A percentile compares a stretch with the other conserved stretches of the same genome.
phyloP scores from a whole-genome alignment of 331 rosid genomes.

The Quercus phellos region DNA sequence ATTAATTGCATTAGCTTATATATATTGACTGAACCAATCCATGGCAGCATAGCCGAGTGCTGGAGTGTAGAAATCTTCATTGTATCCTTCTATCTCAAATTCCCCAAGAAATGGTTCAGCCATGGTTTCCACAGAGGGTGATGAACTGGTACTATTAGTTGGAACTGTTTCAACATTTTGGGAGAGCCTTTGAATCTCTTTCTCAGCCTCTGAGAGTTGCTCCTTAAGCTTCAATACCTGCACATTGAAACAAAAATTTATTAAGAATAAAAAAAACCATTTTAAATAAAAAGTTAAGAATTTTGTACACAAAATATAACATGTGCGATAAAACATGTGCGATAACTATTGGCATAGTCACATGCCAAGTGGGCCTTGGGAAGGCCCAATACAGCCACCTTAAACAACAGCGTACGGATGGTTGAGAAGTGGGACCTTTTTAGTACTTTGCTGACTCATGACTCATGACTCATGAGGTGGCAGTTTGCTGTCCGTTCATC shows the following conservation, averaged over 20 bases:
- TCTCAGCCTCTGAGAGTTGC: slow-evolving; percentile 50
- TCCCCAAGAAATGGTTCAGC: slow-evolving; percentile 59
- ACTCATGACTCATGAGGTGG: slow-evolving; percentile 47
- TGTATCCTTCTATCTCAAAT: slow-evolving; percentile 44
- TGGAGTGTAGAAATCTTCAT: slow-evolving; percentile 38
- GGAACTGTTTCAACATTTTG: slow-evolving; percentile 35
- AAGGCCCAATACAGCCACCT: slow-evolving; percentile 38
- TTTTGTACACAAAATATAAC: too few species aligned
- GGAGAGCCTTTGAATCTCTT: slow-evolving; percentile 44
- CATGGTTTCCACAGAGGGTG: slow-evolving; percentile 54
- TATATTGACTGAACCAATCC: slow-evolving; percentile 59
- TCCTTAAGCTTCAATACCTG: slow-evolving; percentile 64
- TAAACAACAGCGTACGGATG: slow-evolving; percentile 40
- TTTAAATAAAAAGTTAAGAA: too few species aligned
- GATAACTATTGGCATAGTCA: background rate
- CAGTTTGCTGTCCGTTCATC: slow-evolving; percentile 23
- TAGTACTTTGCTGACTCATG: slow-evolving; percentile 35
- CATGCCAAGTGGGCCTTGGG: slow-evolving; percentile 33
- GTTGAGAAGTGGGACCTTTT: slow-evolving; percentile 10
- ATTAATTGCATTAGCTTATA: slow-evolving; percentile 14
- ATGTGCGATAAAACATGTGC: too few species aligned
- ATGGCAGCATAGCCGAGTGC: slow-evolving; percentile 42
- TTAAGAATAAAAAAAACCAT: background rate
- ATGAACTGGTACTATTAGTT: slow-evolving; percentile 57
- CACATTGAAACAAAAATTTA: background rate